Conservation (phyloP, 2,329 filamentous ascomycete species). For the Penicillium sp. region DNA sequence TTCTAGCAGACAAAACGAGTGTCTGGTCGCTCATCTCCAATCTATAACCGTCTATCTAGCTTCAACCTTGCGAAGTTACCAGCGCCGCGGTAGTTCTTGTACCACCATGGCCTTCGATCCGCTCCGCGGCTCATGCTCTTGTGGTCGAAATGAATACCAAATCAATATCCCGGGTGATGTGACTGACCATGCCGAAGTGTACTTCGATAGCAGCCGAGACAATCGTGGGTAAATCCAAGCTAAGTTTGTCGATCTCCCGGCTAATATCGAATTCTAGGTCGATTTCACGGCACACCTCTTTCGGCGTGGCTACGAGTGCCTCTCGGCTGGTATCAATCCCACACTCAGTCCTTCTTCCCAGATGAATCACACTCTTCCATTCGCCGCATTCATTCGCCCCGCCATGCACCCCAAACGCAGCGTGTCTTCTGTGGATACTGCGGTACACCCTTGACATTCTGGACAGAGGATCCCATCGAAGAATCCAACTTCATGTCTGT, state of each 20-base stretch:
- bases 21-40: neutral
- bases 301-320: conserved; percentile 82
- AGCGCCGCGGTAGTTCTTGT: conserved; percentile 12
- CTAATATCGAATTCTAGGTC: conserved; percentile 45
- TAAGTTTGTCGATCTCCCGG: conserved; percentile 9
- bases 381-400: conserved; percentile 65
- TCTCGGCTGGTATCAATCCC: conserved; percentile 74
- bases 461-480: conserved; percentile 69
- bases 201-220: conserved; percentile 69
- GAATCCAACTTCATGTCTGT: conserved; percentile 79
- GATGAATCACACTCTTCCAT: conserved; percentile 72
- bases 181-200: conserved; percentile 61
- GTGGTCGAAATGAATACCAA: conserved; percentile 80
- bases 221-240: conserved; percentile 64
- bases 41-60: neutral
- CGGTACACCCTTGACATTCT: conserved; percentile 80
- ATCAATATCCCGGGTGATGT: conserved; percentile 65
- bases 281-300: conserved; percentile 68
- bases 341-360: conserved; percentile 71
- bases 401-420: conserved; percentile 58
- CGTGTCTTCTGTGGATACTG: conserved; percentile 90
- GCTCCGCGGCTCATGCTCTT: conserved; percentile 76
- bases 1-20: neutral
- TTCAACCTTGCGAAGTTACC: neutral
- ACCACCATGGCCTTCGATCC: conserved; percentile 42